Evolutionary conservation across 2,329 filamentous ascomycete genomes (phyloP), one percentile per base, ranked within the genome.

Genomic region (Fusarium incarnatum): DNA sequence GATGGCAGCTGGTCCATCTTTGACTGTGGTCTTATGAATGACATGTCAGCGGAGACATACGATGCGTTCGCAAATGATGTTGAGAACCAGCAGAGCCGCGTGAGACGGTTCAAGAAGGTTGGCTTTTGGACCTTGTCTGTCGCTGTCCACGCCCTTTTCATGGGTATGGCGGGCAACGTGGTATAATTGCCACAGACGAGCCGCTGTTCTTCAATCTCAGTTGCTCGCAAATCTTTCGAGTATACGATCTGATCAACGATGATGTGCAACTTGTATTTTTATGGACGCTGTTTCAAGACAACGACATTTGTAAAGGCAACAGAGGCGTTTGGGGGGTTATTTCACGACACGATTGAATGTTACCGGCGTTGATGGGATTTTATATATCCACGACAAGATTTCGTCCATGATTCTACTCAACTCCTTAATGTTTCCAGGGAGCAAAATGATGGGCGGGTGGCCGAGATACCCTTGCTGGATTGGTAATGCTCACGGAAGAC

Each of bases 41-140:
- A 99, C 80, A 83, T 97, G 66, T 95, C 92, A 9, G 93, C 92
- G 70, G 96, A 98, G 86, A 94, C 94, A 55, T 99, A 99, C 79
- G 90, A 95, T 74, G 96, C 96, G 1, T 98, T 99, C 81, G 94
- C 94, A 40, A 89, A 90, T 68, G 94, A 98, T 79, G 94, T 99
- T 32, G 91, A 94, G 68, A 92, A 98, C 80, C 92, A 96, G 74
- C 92, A 97, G 79, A 93, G 92, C 71, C 90, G 94, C 55, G 91
- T 94, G 73, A 87, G 95, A 53, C 87, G 96, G 46, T 91, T 99
- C 78, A 97, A 94, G 79, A 97, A 98, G 81, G 96, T 97, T 28
- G 96, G 96, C 32, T 91, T 98, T 75, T 99, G 96, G 96, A 97
- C 94, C 5, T 85, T 98, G 59, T 94, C 95, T 74, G 84, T 99